Evolutionary conservation across 2,329 filamentous ascomycete genomes (phyloP).

Genomic region (Helotiales sp.): DNA sequence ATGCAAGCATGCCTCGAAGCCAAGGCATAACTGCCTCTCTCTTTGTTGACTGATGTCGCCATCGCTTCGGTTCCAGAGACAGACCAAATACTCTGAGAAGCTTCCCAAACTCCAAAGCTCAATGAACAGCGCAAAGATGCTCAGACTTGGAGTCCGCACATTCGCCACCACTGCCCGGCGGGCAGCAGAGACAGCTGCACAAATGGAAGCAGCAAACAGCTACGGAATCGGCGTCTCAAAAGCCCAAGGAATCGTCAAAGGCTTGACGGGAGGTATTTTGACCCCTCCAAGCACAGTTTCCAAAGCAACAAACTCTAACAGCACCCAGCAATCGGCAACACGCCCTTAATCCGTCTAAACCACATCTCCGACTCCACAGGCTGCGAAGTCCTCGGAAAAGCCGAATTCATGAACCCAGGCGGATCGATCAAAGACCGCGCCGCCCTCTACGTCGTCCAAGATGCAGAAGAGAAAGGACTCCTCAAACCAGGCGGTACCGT

Average conservation of each 20-base stretch:
- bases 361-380: conserved; percentile 87
- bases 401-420: conserved; percentile 98
- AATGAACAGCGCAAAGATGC: conserved; percentile 50
- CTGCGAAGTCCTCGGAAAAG: conserved; percentile 93
- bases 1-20: background rate
- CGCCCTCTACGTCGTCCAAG: conserved; percentile 89
- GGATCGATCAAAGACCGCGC: conserved; percentile 96
- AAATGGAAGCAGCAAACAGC: conserved; percentile 54
- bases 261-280: conserved; percentile 66
- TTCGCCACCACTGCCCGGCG: conserved; percentile 60
- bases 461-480: conserved; percentile 87
- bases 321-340: conserved; percentile 87
- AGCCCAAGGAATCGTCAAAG: conserved; percentile 68
- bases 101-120: background rate
- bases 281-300: conserved; percentile 8
- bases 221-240: conserved; percentile 68
- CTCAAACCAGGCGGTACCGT: conserved; percentile 88
- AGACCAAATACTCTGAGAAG: background rate
- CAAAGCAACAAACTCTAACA: conserved; percentile 20
- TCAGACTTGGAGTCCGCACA: conserved; percentile 58
- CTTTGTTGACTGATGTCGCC: conserved; percentile 1
- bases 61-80: background rate
- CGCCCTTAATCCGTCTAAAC: conserved; percentile 89
- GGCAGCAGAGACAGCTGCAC: conserved; percentile 51
- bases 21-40: no score